Base-by-base conservation (phyloP, 371 early-diverging fungal species). In the Rhizopus arrhizus region DNA sequence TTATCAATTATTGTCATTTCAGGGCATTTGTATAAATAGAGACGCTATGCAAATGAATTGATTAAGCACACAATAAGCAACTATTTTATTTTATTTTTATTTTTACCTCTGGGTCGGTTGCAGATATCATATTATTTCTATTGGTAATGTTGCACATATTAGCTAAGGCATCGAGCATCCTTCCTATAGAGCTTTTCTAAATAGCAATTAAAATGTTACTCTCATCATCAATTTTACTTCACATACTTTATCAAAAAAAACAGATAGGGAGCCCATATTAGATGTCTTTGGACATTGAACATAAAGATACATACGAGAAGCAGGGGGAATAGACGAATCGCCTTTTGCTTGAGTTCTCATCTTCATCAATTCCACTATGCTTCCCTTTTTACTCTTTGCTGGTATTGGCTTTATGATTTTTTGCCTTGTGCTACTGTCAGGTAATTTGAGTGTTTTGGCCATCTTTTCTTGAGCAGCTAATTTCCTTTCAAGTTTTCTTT, bases 331-430 rank as follows among this genome's bases (percentile, higher is more conserved):
- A 15, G 66, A 65, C 5, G 59, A n/a, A 22, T 15, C 29, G 2
- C 75, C 75, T 45, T 75, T 75, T 15, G 75, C 75, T 34, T 69
- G 67, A 11, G 68, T 59, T 53, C 70, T 75, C 10, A 72, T 66
- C 38, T 72, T 75, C 75, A 75, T 75, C 34, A 72, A 22, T 48
- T 75, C 75, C 12, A 75, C 64, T 36, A 65, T 68, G 3, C 64
- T 47, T 1, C 63, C 65, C 12, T 55, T 58, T n/a, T 62, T 62
- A 29, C 53, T 63, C 35, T 61, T 58, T 0, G 53, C 36, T 10
- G 68, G 46, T n/a, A 43, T 61, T 38, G 38, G 13, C 34, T 50
- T 57, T n/a, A 34, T 49, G 13, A 15, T 13, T 43, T 41, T 64
- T 22, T 10, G 46, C 22, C 46, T 57, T 15, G 46, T 45, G 2